Percentiles rank a stretch among this genome's conserved stretches.
phyloP scores from a whole-genome alignment of 345 rosid genomes.

The Linum tenue region DNA sequence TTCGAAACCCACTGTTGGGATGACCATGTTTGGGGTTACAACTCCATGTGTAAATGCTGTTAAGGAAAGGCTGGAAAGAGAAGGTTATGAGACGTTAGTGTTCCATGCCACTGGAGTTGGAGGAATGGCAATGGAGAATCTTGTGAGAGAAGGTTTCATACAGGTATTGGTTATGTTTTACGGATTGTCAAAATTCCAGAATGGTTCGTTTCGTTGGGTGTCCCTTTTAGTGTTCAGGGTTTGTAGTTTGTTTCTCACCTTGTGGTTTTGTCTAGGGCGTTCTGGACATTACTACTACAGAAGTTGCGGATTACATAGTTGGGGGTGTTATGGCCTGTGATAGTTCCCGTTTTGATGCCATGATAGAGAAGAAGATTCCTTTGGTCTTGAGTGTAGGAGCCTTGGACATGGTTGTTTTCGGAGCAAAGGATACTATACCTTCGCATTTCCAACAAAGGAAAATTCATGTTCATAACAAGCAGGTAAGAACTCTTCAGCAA shows the following conservation, averaged over 20 bases:
- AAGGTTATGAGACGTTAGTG: slow-evolving; percentile 78
- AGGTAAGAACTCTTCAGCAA: slow-evolving; percentile 35
- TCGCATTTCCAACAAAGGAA: slow-evolving; percentile 52
- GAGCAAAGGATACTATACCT: slow-evolving; percentile 66
- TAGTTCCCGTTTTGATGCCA: slow-evolving; percentile 69
- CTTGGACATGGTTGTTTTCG: slow-evolving; percentile 92
- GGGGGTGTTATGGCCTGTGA: slow-evolving; percentile 97
- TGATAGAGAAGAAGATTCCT: slow-evolving; percentile 69
- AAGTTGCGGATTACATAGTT: slow-evolving; percentile 84
- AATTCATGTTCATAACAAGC: slow-evolving; percentile 69
- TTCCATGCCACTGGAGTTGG: slow-evolving; percentile 96
- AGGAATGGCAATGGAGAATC: slow-evolving; percentile 88
- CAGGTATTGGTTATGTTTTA: slow-evolving; percentile 34
- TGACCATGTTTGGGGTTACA: slow-evolving; percentile 95
- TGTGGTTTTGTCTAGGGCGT: slow-evolving; percentile 45
- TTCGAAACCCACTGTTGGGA: slow-evolving; percentile 50
- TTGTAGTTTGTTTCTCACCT: no score
- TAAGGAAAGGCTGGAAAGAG: slow-evolving; percentile 44
- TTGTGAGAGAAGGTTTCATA: slow-evolving; percentile 69
- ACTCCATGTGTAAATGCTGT: slow-evolving; percentile 74
- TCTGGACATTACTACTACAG: slow-evolving; percentile 79
- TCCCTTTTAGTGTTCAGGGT: background rate
- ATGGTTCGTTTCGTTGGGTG: background rate
- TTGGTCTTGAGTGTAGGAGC: slow-evolving; percentile 86
- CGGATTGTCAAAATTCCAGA: no score